Conservation (phyloP, 2,329 filamentous ascomycete species). For the Cladobotryum protrusum region DNA sequence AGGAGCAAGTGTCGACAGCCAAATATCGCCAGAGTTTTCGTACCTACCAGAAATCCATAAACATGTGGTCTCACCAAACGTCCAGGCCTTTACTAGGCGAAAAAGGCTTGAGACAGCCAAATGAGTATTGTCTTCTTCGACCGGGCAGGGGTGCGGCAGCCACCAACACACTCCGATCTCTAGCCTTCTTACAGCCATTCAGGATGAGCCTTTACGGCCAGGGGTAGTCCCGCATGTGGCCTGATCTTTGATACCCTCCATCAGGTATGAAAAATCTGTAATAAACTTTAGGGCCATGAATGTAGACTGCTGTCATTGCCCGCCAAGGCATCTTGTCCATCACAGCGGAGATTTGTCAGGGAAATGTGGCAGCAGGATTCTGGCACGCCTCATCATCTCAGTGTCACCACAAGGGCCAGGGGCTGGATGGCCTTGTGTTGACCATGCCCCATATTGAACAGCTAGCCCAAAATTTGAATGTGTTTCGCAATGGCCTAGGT, state of each 20-base stretch:
- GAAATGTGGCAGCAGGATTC: not conserved
- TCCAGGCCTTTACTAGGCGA: not conserved
- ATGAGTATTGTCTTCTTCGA: not conserved
- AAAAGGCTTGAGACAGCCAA: conserved; percentile 1
- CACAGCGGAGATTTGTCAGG: not conserved
- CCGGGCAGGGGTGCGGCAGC: not conserved
- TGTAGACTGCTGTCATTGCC: not conserved
- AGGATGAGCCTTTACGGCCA: no score
- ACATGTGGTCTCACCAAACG: not conserved
- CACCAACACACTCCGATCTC: not conserved
- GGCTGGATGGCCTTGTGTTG: not conserved
- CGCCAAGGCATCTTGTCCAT: not conserved
- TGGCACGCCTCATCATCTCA: not conserved
- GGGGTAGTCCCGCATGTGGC: no score
- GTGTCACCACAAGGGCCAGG: not conserved
- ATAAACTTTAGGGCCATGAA: no score
- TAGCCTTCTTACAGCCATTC: no score
- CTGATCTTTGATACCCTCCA: no score
- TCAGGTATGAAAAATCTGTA: no score
- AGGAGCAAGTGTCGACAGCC: no score
- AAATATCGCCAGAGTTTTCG: no score
- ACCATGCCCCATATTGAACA: no score
- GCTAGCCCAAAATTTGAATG: no score
- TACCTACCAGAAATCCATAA: not conserved
- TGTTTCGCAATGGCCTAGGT: no score